Percentiles rank a stretch among this genome's conserved stretches.
Conservation (phyloP, 2,329 filamentous ascomycete species). For the Sporothrix inflata region DNA sequence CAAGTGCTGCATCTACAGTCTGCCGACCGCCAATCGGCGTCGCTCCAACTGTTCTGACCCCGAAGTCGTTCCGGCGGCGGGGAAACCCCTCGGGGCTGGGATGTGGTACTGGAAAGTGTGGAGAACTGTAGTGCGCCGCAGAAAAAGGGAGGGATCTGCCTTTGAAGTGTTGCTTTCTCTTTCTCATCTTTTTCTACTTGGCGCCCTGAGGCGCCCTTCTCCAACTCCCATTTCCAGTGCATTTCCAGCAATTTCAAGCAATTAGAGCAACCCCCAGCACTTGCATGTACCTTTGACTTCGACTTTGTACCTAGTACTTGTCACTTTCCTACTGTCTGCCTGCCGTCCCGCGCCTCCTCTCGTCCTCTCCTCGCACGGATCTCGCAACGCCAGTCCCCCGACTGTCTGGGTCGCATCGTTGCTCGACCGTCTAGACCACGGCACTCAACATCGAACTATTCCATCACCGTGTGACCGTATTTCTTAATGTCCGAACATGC, state of each 20-base stretch:
- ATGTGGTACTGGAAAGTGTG: background rate
- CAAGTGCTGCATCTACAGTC: background rate
- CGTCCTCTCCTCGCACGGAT: background rate
- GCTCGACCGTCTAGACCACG: too few species aligned
- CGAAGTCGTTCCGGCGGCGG: background rate
- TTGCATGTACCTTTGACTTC: background rate
- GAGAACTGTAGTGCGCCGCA: background rate
- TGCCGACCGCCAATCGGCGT: background rate
- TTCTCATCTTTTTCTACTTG: background rate
- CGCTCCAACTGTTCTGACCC: background rate
- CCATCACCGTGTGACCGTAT: too few species aligned
- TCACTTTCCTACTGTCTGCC: background rate
- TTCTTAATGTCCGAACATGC: background rate
- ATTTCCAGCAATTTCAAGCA: background rate
- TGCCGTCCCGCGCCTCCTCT: background rate
- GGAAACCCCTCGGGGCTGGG: background rate
- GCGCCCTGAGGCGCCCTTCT: background rate
- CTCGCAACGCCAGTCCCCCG: too few species aligned
- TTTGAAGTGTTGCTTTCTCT: background rate
- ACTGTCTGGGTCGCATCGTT: too few species aligned
- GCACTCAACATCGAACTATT: too few species aligned
- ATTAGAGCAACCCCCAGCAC: background rate
- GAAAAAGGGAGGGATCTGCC: background rate
- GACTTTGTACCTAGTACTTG: background rate
- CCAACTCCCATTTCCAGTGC: background rate